Base-by-base conservation (phyloP, 2,329 filamentous ascomycete species). In the Trichocomaceae sp. region DNA sequence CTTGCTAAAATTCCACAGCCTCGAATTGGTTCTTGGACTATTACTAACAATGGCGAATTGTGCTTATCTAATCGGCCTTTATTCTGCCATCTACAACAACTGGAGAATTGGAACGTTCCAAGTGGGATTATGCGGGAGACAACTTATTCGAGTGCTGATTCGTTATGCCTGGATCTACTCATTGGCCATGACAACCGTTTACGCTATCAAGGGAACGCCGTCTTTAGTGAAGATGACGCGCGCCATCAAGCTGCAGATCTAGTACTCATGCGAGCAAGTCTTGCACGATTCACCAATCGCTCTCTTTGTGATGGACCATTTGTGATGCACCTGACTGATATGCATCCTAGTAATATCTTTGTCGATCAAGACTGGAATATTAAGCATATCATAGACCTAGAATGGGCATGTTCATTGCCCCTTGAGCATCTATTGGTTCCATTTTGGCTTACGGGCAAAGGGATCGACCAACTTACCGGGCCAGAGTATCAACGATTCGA, bases 321-420 rank as follows among this genome's bases (percentile, higher is more conserved):
- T 52, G 48, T 68, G 12, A 61, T 64, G 48, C 57, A 26, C 1
- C 59, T 75, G 20, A 73, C 69, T 17, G 71, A 75, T 56, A 58
- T 75, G 12, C 66, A 75, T 52, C 60, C 60, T 46, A 70, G 66
- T 52, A 75, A 76, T 50, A 66, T 69, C 17, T 64, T 68, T 47
- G 66, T 69, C 7, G 64, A 69, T 49, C 29, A 57, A 5, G 39
- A 68, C 19, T 69, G 61, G 66, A 59, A 66, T 58, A 57, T 67
- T 41, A 66, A 59, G 42, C 46, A 29, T 39, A 19, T 69, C 10
- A 60, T 67, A 47, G 64, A 67, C 49, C 57, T 68, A 8, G 64
- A 69, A 58, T 68, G 60, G 58, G 58, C 63, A 31, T 52, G 49
- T n/a, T 52, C 49, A 13, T 23, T 52, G 20, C 49, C 39, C 8